phyloP scores from a whole-genome alignment of 352 stramenopile genomes.

The Pythium monospermum region DNA sequence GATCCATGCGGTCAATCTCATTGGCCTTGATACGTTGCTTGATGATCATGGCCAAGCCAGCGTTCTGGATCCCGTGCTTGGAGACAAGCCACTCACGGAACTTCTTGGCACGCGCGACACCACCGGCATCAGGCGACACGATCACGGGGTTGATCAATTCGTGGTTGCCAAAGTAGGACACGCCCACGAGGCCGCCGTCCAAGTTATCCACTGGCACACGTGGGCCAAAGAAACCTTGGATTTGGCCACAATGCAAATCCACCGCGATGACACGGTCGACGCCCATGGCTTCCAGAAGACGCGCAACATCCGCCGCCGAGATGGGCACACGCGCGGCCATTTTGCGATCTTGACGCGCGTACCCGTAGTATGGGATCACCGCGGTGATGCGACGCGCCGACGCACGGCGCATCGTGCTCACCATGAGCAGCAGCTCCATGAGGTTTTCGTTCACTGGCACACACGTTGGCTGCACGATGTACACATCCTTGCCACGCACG shows the following conservation, averaged over 20 bases:
- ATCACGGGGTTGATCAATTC: conserved; percentile 99
- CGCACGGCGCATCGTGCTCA: conserved; percentile 96
- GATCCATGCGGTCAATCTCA: conserved; percentile 98
- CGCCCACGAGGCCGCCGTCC: conserved; percentile 92
- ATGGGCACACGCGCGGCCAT: conserved; percentile 97
- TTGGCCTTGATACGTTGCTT: conserved; percentile 98
- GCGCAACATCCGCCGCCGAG: conserved; percentile 88
- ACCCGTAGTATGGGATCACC: conserved; percentile 96
- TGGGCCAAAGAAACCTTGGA: conserved; percentile 98
- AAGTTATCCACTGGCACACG: conserved; percentile 99
- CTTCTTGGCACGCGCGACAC: conserved; percentile 99
- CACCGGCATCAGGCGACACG: conserved; percentile 98
- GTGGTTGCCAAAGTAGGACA: conserved; percentile 94
- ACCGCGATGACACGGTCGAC: conserved; percentile 86
- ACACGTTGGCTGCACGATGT: conserved; percentile 99
- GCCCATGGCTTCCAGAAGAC: conserved; percentile 83
- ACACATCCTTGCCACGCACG: conserved; percentile 99
- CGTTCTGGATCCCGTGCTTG: conserved; percentile 97
- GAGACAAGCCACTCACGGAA: conserved; percentile 98
- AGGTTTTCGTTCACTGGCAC: conserved; percentile 99
- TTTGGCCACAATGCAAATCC: conserved; percentile 86
- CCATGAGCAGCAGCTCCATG: conserved; percentile 98
- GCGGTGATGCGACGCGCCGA: conserved; percentile 98
- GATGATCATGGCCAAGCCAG: conserved; percentile 99
- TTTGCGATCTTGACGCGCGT: conserved; percentile 89